Percentiles rank a stretch among this genome's conserved stretches.
Evolutionary conservation across 164 flowering plant species (phyloP).

Genomic region (Vitis rupestris): DNA sequence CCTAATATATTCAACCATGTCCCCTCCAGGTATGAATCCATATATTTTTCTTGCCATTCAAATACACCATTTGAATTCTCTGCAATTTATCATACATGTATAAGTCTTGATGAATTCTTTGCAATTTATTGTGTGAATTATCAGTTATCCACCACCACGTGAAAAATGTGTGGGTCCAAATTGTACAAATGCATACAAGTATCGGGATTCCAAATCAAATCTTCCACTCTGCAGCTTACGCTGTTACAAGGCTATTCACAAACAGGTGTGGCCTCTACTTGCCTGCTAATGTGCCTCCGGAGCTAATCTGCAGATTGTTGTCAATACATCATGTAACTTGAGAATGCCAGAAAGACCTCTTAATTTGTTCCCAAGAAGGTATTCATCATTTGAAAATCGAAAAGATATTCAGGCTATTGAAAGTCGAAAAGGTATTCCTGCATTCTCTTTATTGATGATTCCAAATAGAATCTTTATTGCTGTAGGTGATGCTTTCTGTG

Average conservation of each 20-base stretch:
- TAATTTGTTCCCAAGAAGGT: no score
- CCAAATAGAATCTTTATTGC: no score
- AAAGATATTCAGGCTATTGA: no score
- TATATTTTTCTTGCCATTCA: not conserved
- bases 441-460: no score
- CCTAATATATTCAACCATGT: slow-evolving; percentile 38
- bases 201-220: slow-evolving; percentile 73
- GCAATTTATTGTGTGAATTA: not conserved
- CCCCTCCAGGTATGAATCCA: slow-evolving; percentile 31
- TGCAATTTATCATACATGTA: not conserved
- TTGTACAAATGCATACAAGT: slow-evolving; percentile 62
- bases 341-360: no score
- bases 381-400: no score
- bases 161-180: slow-evolving; percentile 76
- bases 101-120: not conserved
- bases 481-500: no score
- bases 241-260: slow-evolving; percentile 68
- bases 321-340: no score
- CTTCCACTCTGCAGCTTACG: slow-evolving; percentile 76
- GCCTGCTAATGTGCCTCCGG: slow-evolving; percentile 24
- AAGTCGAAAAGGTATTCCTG: no score
- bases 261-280: slow-evolving; percentile 25
- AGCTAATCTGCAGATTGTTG: no score
- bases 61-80: not conserved
- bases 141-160: slow-evolving; percentile 78